phyloP scores from a whole-genome alignment of 768 basidiomycete species.

The Mycena vulgaris region DNA sequence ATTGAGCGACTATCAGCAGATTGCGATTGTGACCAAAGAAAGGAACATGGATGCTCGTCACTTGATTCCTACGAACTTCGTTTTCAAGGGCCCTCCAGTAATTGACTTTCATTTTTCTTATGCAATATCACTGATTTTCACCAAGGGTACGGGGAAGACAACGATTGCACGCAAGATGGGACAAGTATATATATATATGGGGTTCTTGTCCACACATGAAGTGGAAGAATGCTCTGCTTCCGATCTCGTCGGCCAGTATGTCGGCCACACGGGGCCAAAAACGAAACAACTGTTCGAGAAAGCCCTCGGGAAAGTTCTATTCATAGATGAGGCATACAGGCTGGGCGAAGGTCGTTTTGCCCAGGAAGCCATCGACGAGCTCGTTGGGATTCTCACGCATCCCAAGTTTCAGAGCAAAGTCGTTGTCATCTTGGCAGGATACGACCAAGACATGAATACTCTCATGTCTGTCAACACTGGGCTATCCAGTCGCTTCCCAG shows the following conservation, averaged over 20 bases:
- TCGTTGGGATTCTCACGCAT: slow-evolving; percentile 74
- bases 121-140: background rate
- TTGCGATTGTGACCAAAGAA: slow-evolving; percentile 61
- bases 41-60: slow-evolving; percentile 59
- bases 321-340: slow-evolving; percentile 82
- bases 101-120: no score
- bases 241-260: slow-evolving; percentile 77
- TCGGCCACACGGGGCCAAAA: slow-evolving; percentile 81
- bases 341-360: slow-evolving; percentile 74
- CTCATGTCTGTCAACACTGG: slow-evolving; percentile 73
- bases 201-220: slow-evolving; percentile 60
- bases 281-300: slow-evolving; percentile 71
- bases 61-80: slow-evolving; percentile 74
- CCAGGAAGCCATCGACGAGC: slow-evolving; percentile 80
- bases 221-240: slow-evolving; percentile 79
- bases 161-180: slow-evolving; percentile 67
- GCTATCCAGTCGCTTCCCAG: slow-evolving; percentile 77
- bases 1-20: slow-evolving; percentile 62
- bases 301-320: slow-evolving; percentile 77
- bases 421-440: slow-evolving; percentile 78
- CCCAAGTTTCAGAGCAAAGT: slow-evolving; percentile 70
- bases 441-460: slow-evolving; percentile 76
- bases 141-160: slow-evolving; percentile 64
- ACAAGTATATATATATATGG: slow-evolving; percentile 67
- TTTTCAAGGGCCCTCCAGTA: slow-evolving; percentile 81